Percentiles rank a stretch among this genome's conserved stretches.
These are phyloP conservation scores for Talaromyces rugulosus DNA, from an alignment of 2,329 filamentous ascomycete genomes.

Conservation along the genomic window DNA sequence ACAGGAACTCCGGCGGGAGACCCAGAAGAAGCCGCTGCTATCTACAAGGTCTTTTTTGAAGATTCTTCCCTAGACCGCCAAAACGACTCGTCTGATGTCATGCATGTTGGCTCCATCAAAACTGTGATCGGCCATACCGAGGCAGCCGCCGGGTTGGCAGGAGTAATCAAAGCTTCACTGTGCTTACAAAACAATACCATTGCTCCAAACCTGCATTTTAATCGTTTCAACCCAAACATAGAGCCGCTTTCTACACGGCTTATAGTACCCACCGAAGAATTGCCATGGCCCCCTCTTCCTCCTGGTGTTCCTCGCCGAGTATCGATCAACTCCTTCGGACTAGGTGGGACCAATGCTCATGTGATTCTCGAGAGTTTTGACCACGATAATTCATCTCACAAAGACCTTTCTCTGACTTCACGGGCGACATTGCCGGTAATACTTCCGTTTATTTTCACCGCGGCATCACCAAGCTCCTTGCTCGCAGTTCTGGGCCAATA, in stretches of 20 bases:
- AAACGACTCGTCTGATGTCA: not conserved
- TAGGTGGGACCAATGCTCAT: slow-evolving; percentile 33
- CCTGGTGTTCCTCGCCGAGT: slow-evolving; percentile 14
- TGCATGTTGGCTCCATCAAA: slow-evolving; percentile 28
- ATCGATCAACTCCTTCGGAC: slow-evolving; percentile 43
- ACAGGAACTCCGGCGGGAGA: slow-evolving; percentile 38
- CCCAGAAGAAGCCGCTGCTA: slow-evolving; percentile 25
- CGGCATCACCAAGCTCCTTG: not conserved
- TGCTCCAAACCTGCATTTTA: slow-evolving; percentile 23
- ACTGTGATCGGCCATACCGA: slow-evolving; percentile 33
- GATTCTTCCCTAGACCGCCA: slow-evolving; percentile 13
- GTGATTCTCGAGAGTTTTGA: slow-evolving; percentile 18
- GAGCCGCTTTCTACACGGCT: slow-evolving; percentile 22
- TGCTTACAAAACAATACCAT: slow-evolving; percentile 32
- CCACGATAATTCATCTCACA: not conserved
- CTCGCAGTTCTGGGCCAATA: not conserved
- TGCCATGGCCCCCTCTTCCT: slow-evolving; percentile 16
- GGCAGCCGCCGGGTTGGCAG: slow-evolving; percentile 21
- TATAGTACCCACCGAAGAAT: slow-evolving; percentile 16
- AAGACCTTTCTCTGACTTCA: not conserved
- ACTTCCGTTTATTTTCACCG: slow-evolving; percentile 8
- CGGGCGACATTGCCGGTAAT: not conserved
- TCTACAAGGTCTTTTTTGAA: slow-evolving; percentile 20
- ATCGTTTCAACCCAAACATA: slow-evolving; percentile 23
- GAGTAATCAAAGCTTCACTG: slow-evolving; percentile 25